Percentiles rank a stretch among this genome's conserved stretches.
phyloP scores from a whole-genome alignment of 2,329 filamentous ascomycete genomes.

The Aureobasidium mangrovei region DNA sequence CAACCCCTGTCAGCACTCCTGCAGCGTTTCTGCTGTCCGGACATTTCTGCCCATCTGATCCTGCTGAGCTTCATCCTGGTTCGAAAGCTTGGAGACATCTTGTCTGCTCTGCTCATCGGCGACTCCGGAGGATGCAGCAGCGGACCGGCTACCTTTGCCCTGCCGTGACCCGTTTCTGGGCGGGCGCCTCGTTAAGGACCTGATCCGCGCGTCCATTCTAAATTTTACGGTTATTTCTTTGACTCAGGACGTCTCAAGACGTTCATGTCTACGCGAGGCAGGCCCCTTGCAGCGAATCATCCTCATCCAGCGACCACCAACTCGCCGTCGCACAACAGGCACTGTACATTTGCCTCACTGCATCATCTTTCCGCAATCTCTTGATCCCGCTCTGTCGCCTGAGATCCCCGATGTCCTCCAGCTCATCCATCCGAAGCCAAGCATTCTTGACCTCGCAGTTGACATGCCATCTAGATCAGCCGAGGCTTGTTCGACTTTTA shows the following conservation, averaged over 20 bases:
- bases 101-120: neutral
- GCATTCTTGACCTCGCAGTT: constrained; percentile 13
- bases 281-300: too few species aligned
- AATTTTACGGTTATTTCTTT: neutral
- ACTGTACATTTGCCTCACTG: neutral
- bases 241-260: neutral
- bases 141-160: neutral
- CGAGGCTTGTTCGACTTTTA: too few species aligned
- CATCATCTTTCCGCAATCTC: neutral
- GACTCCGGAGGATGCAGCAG: neutral
- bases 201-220: neutral
- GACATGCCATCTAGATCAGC: neutral
- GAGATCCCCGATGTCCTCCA: neutral
- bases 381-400: neutral
- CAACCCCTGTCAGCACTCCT: too few species aligned
- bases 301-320: neutral
- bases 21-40: too few species aligned
- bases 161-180: neutral
- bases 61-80: too few species aligned
- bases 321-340: neutral
- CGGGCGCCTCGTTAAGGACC: neutral
- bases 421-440: constrained; percentile 1
- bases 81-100: neutral
- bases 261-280: neutral
- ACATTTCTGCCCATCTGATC: too few species aligned